Base-by-base conservation (phyloP, 2,329 filamentous ascomycete genomes). In the Thermothelomyces thermophilus region DNA sequence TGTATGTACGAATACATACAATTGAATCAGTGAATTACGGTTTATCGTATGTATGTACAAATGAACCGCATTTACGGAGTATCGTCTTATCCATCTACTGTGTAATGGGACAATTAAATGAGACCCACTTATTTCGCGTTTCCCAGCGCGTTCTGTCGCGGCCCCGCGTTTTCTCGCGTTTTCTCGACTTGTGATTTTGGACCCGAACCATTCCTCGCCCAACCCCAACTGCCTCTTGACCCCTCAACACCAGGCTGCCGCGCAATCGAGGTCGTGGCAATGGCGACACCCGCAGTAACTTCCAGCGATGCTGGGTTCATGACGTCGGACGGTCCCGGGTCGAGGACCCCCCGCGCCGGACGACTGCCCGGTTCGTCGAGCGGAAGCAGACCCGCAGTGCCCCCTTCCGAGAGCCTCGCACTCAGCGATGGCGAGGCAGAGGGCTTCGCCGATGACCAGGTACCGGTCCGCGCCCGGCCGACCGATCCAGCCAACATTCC, bases 381-480 rank as follows among this genome's bases (percentile, higher is more conserved):
- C 33, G 68, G 24, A 9, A 14, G 72, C 13, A 72, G 77, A 33
- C 77, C 79, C 22, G 69, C 76, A 57, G 78, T 71, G 0, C 80
- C 79, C n/a, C 80, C 79, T 1, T 83, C 81, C 4, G 81, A 84
- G 65, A 82, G 76, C 54, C 62, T 75, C 54, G 76, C 74, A 0
- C 71, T 73, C n/a, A 83, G 80, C 55, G 80, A 84, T 51, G 79
- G 83, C 50, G 80, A 79, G 59, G 76, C 68, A 9, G 77, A 81
- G 56, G 79, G 78, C 3, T 83, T 83, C 57, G 80, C 76, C 50
- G 81, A 84, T 60, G 80, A 84, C 60, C 79, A 83, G 63, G 71
- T 83, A 9, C 80, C 80, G 1, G 67, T 68, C 41, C 71, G 72
- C 51, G 66, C 74, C 52, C 70, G 78, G 52, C 64, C 72, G 19